Base-by-base conservation (phyloP, 305 asterid species). In the Fraxinus dipetala region DNA sequence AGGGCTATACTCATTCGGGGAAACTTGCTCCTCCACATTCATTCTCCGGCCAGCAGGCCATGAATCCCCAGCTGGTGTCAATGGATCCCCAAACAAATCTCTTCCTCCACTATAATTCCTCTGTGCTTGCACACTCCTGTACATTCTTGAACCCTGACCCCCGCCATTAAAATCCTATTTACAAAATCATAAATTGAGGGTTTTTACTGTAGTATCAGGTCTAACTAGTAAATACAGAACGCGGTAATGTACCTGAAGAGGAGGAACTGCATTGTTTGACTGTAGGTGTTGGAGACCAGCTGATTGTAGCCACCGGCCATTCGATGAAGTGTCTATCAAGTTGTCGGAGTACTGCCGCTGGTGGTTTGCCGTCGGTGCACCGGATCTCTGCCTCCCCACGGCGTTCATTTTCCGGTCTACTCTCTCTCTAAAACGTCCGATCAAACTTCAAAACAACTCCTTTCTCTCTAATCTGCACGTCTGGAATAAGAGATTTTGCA, bases 231-330 rank as follows among this genome's bases (percentile, higher is more conserved):
- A 56, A 56, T 18, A 56, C 13, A 56, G 20, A 56, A 56, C 67
- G 7, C 28, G 24, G 11, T 20, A 84, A 43, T 40, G 32, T 30
- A 95, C 96, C 93, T 90, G 94, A 28, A 83, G 86, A 30, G 93
- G 91, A 86, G 94, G 90, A 86, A 74, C 85, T 78, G 89, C 90
- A 87, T 87, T 90, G 89, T 79, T 89, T 2, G 96, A 90, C 84
- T 94, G 98, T 1, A 94, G 90, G 82, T 96, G 98, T 83, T 94
- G 99, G 73, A 96, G 84, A 70, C 99, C 98, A 84, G 99, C 97
- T 78, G 99, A 94, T 83, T 96, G 99, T 72, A 96, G 89, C 98
- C 99, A 96, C 78, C 97, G 87, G 16, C 96, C 97, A 70, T 95
- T 89, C 28, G 97, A 91, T 2, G 98, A 91, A 75, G 91, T 81